Conservation (phyloP, 1,284 basidiomycete species). For the Fomes fomentarius region DNA sequence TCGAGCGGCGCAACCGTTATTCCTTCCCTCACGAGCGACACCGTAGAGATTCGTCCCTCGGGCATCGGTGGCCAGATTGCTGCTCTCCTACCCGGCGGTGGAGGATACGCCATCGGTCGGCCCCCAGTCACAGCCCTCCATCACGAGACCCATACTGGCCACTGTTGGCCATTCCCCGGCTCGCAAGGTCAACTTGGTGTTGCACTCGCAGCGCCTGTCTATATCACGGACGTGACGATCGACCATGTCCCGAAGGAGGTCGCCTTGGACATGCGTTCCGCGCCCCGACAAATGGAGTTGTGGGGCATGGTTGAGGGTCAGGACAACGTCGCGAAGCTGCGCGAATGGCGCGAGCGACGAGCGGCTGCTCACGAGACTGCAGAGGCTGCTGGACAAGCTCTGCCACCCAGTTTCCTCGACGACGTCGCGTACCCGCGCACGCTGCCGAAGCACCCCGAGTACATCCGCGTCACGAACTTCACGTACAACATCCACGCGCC, state of each 20-base stretch:
- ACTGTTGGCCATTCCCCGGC: slow-evolving; percentile 93
- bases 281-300: slow-evolving; percentile 86
- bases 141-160: slow-evolving; percentile 79
- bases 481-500: slow-evolving; percentile 76
- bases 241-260: slow-evolving; percentile 87
- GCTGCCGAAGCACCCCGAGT: slow-evolving; percentile 57
- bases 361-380: slow-evolving; percentile 39
- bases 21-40: slow-evolving; percentile 79
- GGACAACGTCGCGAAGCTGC: slow-evolving; percentile 68
- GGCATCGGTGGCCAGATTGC: slow-evolving; percentile 47
- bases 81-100: slow-evolving; percentile 59
- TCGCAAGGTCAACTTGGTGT: slow-evolving; percentile 82
- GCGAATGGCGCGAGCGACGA: slow-evolving; percentile 45
- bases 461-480: slow-evolving; percentile 79
- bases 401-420: slow-evolving; percentile 34
- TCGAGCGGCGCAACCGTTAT: slow-evolving; percentile 83
- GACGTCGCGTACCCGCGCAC: slow-evolving; percentile 50
- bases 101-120: slow-evolving; percentile 69
- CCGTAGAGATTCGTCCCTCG: slow-evolving; percentile 65
- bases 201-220: slow-evolving; percentile 68
- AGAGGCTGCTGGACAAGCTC: slow-evolving; percentile 36
- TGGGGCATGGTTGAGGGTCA: slow-evolving; percentile 85
- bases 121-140: slow-evolving; percentile 86
- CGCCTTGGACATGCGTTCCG: slow-evolving; percentile 77
- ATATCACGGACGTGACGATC: slow-evolving; percentile 80